phyloP scores from a whole-genome alignment of 176 grass and related monocot species.

The Bolboschoenus planiculmis region DNA sequence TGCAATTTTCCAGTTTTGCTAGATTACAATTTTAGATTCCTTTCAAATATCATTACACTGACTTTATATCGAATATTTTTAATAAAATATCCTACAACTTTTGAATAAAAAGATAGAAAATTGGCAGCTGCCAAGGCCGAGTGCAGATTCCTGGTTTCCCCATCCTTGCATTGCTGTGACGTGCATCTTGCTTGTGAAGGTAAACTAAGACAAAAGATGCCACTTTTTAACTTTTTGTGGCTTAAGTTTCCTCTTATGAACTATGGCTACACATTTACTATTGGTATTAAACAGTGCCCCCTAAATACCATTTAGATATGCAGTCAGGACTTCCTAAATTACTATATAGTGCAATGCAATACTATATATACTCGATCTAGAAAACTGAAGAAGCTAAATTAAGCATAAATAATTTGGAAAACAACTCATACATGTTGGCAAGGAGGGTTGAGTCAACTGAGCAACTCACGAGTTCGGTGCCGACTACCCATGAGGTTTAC shows the following conservation, averaged over 20 bases:
- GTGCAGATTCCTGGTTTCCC: background rate
- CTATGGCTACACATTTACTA: background rate
- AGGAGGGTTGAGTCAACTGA: too few species aligned
- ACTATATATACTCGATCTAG: background rate
- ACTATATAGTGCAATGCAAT: background rate
- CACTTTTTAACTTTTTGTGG: background rate
- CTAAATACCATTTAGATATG: background rate
- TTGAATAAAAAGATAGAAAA: background rate
- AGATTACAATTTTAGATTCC: background rate
- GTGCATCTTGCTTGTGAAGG: background rate
- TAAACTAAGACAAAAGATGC: background rate
- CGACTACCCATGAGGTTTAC: background rate
- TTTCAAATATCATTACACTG: background rate
- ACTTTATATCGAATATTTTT: background rate
- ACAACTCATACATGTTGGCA: background rate
- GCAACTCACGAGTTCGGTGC: too few species aligned
- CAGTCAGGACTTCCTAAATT: background rate
- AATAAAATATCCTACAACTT: background rate
- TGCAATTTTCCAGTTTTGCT: background rate
- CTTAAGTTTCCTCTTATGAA: background rate
- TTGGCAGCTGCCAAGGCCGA: background rate
- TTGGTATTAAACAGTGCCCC: background rate
- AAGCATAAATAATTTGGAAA: background rate
- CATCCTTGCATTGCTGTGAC: background rate
- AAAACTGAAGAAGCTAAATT: background rate